Conservation (phyloP, 176 grass and related monocot genomes). For the Eragrostis curvula region DNA sequence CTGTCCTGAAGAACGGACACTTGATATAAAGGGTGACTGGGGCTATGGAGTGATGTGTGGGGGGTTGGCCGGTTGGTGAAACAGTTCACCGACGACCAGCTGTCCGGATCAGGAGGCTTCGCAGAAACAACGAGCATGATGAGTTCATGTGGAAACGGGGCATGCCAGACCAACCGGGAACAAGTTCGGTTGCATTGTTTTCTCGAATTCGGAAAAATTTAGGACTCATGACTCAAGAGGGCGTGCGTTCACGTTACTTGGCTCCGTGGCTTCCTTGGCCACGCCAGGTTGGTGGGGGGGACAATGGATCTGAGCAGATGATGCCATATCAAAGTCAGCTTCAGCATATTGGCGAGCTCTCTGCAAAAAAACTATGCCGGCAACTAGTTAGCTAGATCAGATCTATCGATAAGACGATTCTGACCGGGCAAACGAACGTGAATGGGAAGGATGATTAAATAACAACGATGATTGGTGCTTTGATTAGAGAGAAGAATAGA, state of each 20-base stretch:
- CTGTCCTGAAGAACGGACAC: no score
- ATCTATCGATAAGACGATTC: not conserved
- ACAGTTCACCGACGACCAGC: no score
- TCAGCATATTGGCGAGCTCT: not conserved
- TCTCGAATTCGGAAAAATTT: not conserved
- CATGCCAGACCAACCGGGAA: not conserved
- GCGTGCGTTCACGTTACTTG: not conserved
- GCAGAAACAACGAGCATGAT: not conserved
- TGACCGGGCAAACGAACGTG: not conserved
- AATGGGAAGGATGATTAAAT: not conserved
- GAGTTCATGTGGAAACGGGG: constrained; percentile 5
- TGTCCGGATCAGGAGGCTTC: not conserved
- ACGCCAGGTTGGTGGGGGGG: constrained; percentile 6
- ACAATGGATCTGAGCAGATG: not conserved
- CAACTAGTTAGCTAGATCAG: no score
- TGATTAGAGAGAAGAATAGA: not conserved
- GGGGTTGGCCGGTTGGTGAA: no score
- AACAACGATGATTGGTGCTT: not conserved
- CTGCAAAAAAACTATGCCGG: not conserved
- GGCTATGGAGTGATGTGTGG: no score
- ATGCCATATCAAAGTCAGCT: not conserved
- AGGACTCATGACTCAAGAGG: not conserved
- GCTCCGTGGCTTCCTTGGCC: not conserved
- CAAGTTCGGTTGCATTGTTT: not conserved
- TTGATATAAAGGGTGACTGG: no score